phyloP scores from a whole-genome alignment of 805 yeast genomes.

The Yarrowia keelungensis region DNA sequence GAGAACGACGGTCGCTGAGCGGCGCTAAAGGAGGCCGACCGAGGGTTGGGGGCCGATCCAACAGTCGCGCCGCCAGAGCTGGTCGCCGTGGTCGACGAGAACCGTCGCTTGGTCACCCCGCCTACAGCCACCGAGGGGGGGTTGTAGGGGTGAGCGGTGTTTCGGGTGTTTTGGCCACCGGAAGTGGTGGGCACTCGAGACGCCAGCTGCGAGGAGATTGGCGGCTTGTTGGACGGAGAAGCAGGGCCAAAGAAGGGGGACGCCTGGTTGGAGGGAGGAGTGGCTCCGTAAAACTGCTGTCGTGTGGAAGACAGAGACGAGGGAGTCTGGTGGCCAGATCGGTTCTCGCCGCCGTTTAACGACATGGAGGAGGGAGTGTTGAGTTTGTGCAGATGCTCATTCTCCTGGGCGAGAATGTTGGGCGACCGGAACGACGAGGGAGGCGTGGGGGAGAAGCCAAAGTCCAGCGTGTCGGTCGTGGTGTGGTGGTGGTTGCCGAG shows the following conservation, averaged over 20 bases:
- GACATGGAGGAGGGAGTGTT: conserved; percentile 29
- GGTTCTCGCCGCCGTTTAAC: conserved; percentile 1
- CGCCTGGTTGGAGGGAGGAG: conserved; percentile 38
- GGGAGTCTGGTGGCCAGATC: conserved; percentile 22
- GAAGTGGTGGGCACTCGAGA: conserved; percentile 25
- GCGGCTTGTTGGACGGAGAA: conserved; percentile 18
- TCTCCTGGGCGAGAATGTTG: conserved; percentile 32
- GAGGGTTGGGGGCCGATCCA: conserved; percentile 31
- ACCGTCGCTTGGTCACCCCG: conserved; percentile 18
- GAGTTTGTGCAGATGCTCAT: conserved; percentile 23
- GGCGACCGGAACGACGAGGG: conserved; percentile 34
- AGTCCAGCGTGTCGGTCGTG: conserved; percentile 37
- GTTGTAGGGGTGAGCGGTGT: conserved; percentile 34
- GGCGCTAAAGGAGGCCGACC: conserved; percentile 23
- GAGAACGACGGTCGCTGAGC: conserved; percentile 25
- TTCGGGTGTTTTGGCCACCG: conserved; percentile 6
- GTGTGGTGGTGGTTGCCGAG: conserved; percentile 31
- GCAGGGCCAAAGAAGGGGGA: conserved; percentile 37
- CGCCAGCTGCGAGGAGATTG: conserved; percentile 15
- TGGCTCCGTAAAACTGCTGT: conserved; percentile 25
- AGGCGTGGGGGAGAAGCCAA: conserved; percentile 36
- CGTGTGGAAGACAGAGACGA: conserved; percentile 26
- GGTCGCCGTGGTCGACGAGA: conserved; percentile 21
- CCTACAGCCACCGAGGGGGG: conserved; percentile 9
- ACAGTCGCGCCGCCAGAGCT: background rate